Evolutionary conservation across 2,329 filamentous ascomycete genomes (phyloP), one percentile per base, ranked within the genome.

Genomic region (Alternaria sp.): DNA sequence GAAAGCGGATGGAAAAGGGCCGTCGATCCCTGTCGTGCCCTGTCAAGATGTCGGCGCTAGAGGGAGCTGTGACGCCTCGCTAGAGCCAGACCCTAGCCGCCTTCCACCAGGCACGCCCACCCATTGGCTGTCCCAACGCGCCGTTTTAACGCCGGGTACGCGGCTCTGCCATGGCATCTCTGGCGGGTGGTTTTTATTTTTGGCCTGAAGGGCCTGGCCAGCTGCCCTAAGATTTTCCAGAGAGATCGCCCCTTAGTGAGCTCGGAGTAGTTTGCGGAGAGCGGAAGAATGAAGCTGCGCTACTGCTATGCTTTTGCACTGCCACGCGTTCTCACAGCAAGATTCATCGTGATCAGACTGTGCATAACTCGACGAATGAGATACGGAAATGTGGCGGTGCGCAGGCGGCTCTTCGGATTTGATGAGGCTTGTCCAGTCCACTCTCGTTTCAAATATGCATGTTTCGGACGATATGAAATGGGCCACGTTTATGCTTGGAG

Each of bases 91-190:
- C n/a, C 46, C 21, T 51, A 9, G 23, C 49, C 26, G 49, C 11
- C 25, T 8, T 28, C 9, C 11, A 5, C n/a, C 20, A 57, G 57
- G 46, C 55, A 59, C 51, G 58, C 23, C 37, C 56, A 43, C 26
- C 55, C 20, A 69, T 53, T 67, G 54, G 65, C 41, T 50, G 55
- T 41, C 12, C 20, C n/a, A 21, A 43, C 28, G 55, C 66, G 62
- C 67, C 66, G 66, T 57, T 44, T 58, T 55, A 61, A 57, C 63
- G 60, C 63, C 63, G 60, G 61, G 51, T 53, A 20, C 57, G 61
- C 57, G 61, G 65, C 60, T 63, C 47, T 50, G 26, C 23, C 46
- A 49, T 51, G 47, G 47, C 47, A 33, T 26, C 49, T 20, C 18
- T 50, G 47, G 47, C 25, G 59, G 59, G 20, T 59, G 37, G 41